phyloP scores from a whole-genome alignment of 148 eudicot species.

The Nepenthes gracilis region DNA sequence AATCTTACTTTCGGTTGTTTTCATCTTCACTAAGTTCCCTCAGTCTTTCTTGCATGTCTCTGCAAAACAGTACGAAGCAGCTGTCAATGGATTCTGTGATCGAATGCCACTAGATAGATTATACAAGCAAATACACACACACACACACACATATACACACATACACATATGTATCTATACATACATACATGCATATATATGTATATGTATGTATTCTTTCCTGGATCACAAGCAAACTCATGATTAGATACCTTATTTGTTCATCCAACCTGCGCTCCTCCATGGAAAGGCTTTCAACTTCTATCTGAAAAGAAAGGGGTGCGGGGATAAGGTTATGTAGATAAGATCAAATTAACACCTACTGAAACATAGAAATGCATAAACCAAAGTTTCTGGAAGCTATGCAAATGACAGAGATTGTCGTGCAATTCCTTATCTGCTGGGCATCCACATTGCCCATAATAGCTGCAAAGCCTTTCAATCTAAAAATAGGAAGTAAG shows the following conservation, averaged over 20 bases:
- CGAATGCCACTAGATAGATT: too few species aligned
- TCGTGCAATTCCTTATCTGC: too few species aligned
- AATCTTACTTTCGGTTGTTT: conserved; percentile 62
- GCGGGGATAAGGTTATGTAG: background rate
- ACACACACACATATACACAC: too few species aligned
- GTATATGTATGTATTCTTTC: background rate
- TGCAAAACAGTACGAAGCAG: conserved; percentile 23
- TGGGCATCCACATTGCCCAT: too few species aligned
- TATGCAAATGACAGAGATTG: too few species aligned
- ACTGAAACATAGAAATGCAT: background rate
- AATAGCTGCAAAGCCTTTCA: too few species aligned
- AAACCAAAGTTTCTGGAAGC: too few species aligned
- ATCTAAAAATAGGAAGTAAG: too few species aligned
- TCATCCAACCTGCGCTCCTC: conserved; percentile 79
- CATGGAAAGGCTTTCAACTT: conserved; percentile 64
- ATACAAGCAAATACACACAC: too few species aligned
- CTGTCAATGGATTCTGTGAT: background rate
- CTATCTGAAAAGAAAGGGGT: conserved; percentile 46
- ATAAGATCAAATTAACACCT: background rate
- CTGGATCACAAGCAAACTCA: conserved; percentile 9
- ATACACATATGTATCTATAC: too few species aligned
- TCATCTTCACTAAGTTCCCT: conserved; percentile 84
- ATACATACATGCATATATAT: too few species aligned
- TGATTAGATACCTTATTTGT: conserved; percentile 53
- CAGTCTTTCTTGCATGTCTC: conserved; percentile 84